These are phyloP conservation scores for Cordyceps cicadae DNA, from an alignment of 2,329 filamentous ascomycete genomes.

Conservation along the genomic window DNA sequence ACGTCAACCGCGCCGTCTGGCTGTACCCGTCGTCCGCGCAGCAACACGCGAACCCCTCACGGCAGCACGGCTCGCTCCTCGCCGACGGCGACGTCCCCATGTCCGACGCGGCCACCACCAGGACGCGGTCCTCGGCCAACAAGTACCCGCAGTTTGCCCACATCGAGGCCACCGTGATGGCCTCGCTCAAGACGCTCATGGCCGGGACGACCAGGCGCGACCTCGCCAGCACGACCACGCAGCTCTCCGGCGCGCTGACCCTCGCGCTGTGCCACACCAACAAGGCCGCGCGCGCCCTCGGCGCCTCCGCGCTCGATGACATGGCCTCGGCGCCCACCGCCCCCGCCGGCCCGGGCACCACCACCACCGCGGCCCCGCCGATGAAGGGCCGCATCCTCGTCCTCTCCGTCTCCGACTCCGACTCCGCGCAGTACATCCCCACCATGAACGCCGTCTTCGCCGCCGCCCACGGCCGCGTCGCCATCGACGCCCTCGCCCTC, in stretches of 20 bases:
- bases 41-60: conserved; percentile 15
- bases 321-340: conserved; percentile 17
- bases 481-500: conserved; percentile 85
- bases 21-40: conserved; percentile 65
- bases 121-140: conserved; percentile 52
- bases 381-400: conserved; percentile 66
- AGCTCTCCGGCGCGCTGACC: conserved; percentile 84
- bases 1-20: conserved; percentile 79
- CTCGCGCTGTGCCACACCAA: conserved; percentile 86
- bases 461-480: conserved; percentile 76
- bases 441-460: conserved; percentile 99
- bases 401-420: conserved; percentile 75
- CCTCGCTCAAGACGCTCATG: conserved; percentile 67
- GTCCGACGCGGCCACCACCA: conserved; percentile 33
- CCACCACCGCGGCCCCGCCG: conserved; percentile 22
- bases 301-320: conserved; percentile 37
- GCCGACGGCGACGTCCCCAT: conserved; percentile 48
- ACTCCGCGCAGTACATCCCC: conserved; percentile 88
- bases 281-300: conserved; percentile 62
- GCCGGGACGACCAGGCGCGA: conserved; percentile 55
- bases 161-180: conserved; percentile 72
- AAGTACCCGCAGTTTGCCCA: conserved; percentile 90
- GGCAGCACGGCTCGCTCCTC: conserved; percentile 2
- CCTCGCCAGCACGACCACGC: conserved; percentile 68
- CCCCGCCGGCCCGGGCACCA: conserved; percentile 26